Evolutionary conservation across 805 yeast genomes (phyloP).

Genomic region (Lipomyces oligophaga): DNA sequence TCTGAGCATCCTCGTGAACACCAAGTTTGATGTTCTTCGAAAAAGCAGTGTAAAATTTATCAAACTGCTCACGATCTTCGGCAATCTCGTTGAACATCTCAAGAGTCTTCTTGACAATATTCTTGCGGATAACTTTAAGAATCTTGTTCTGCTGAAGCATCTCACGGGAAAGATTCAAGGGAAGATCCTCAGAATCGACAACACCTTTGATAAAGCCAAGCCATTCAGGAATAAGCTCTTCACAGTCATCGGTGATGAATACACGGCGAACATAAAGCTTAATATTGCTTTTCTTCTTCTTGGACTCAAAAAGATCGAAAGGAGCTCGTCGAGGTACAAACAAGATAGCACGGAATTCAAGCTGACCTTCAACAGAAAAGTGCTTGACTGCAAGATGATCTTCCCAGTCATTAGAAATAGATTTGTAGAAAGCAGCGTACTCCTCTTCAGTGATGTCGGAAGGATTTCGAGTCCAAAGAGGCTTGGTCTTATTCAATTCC

Average conservation of each 20-base stretch:
- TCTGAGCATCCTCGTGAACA: constrained; percentile 97
- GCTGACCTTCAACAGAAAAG: constrained; percentile 99
- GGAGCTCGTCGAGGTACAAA: constrained; percentile 99
- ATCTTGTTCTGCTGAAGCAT: constrained; percentile 99
- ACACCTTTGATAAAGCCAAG: constrained; percentile 96
- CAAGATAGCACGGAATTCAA: constrained; percentile 96
- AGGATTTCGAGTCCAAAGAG: constrained; percentile 99
- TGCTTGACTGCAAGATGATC: constrained; percentile 99
- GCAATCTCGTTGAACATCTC: constrained; percentile 99
- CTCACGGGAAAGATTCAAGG: constrained; percentile 99
- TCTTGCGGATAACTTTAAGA: constrained; percentile 98
- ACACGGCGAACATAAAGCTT: constrained; percentile 99
- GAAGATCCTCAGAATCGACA: constrained; percentile 99
- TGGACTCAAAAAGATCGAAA: constrained; percentile 93
- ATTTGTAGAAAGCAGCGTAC: constrained; percentile 98
- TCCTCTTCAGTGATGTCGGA: constrained; percentile 96
- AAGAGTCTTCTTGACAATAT: constrained; percentile 95
- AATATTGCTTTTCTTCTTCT: constrained; percentile 99
- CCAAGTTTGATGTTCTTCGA: constrained; percentile 98
- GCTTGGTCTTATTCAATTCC: constrained; percentile 98
- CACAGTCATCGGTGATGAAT: constrained; percentile 99
- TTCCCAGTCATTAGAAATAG: constrained; percentile 99
- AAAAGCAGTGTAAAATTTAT: constrained; percentile 96
- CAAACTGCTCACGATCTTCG: constrained; percentile 97
- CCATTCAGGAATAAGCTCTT: constrained; percentile 99